These are phyloP conservation scores for Aspergillus chevalieri DNA, from an alignment of 2,329 filamentous ascomycete genomes.

Conservation along the genomic window DNA sequence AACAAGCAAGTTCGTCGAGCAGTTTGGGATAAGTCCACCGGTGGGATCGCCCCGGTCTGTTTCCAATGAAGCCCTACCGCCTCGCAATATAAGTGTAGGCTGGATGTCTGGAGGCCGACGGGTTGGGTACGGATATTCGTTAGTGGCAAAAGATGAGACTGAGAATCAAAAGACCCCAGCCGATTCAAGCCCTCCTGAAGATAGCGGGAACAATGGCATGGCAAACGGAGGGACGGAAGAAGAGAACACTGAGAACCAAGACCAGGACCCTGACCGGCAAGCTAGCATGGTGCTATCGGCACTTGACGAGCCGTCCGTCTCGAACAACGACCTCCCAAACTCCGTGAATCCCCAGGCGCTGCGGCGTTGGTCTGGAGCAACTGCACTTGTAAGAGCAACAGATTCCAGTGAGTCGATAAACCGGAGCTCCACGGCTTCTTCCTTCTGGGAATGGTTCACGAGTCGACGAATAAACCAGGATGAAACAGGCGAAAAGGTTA, in stretches of 20 bases:
- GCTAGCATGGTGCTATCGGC: conserved; percentile 1
- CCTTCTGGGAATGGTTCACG: conserved; percentile 15
- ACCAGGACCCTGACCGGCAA: neutral
- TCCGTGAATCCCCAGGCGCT: conserved; percentile 8
- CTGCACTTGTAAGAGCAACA: conserved; percentile 4
- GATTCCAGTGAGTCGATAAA: conserved; percentile 8
- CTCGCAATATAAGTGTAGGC: conserved; percentile 33
- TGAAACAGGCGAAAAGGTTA: neutral
- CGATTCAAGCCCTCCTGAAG: neutral
- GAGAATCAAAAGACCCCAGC: conserved; percentile 1
- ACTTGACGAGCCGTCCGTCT: conserved; percentile 4
- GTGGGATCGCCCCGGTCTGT: conserved; percentile 1
- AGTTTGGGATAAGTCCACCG: conserved; percentile 16
- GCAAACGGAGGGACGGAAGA: neutral
- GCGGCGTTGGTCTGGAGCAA: conserved; percentile 10
- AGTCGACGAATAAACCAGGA: conserved; percentile 5
- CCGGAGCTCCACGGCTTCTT: conserved; percentile 6
- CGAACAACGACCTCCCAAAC: conserved; percentile 5
- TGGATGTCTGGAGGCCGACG: conserved; percentile 39
- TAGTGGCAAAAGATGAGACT: conserved; percentile 23
- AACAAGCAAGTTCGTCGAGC: conserved; percentile 29
- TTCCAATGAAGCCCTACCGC: conserved; percentile 5
- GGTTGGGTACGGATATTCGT: conserved; percentile 34
- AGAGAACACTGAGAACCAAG: neutral
- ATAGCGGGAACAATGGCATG: neutral